Evolutionary conservation across 345 rosid genomes (phyloP).

Genomic region (Microcos paniculata): DNA sequence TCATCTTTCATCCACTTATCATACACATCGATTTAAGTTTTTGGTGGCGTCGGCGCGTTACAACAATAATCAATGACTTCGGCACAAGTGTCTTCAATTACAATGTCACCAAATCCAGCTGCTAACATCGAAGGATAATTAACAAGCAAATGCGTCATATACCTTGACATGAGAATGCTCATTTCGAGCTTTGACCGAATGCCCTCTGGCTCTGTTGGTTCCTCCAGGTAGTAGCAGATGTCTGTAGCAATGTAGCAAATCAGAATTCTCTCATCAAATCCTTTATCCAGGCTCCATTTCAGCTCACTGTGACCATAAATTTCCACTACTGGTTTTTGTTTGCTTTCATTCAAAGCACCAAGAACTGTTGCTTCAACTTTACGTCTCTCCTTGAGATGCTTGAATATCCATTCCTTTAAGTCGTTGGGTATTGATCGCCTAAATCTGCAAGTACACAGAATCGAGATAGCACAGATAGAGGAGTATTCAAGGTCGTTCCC

Average conservation of each 20-base stretch:
- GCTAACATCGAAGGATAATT: not conserved
- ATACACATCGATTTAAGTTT: not conserved
- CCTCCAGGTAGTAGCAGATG: not conserved
- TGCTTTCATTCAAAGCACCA: not conserved
- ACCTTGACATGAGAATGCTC: not conserved
- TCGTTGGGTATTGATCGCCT: not conserved
- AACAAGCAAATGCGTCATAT: not conserved
- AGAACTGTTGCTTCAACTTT: not conserved
- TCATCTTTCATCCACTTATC: not conserved
- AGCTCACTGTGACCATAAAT: not conserved
- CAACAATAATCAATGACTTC: not conserved
- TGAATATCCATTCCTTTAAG: constrained; percentile 5
- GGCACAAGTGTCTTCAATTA: not conserved
- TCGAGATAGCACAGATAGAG: too few species aligned
- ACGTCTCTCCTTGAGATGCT: not conserved
- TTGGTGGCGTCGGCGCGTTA: not conserved
- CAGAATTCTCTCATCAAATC: not conserved
- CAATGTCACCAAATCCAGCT: not conserved
- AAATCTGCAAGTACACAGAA: too few species aligned
- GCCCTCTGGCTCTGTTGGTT: not conserved
- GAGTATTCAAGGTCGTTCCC: too few species aligned
- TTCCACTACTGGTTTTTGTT: not conserved
- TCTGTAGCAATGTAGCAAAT: constrained; percentile 1
- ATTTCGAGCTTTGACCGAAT: not conserved
- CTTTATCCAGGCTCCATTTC: not conserved